Base-by-base conservation (phyloP, 2,329 filamentous ascomycete species). In the Penicillium fuscoglaucum region DNA sequence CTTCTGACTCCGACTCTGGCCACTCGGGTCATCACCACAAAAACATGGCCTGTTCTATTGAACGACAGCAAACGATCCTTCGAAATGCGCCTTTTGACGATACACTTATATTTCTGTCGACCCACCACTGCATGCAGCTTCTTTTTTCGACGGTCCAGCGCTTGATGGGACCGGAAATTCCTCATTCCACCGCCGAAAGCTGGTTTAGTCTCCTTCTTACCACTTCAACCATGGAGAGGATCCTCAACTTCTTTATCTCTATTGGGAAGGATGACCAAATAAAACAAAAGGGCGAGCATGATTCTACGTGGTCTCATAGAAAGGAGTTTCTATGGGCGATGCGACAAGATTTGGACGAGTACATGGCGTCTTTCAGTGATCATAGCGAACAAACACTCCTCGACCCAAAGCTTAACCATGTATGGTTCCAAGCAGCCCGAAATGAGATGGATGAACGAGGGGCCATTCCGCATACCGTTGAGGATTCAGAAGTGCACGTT, bases 171-270 rank as follows among this genome's bases (percentile, higher is more conserved):
- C 68, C 68, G 3, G 65, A 68, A n/a, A 66, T 70, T 26, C 48
- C 62, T 4, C 43, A 55, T 39, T 48, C 67, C 21, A 61, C 67
- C 1, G 62, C 67, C 8, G 64, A 67, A 52, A 63, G 55, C 28
- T 70, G 68, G 68, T 55, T 70, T 35, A 61, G 58, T 49, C 57
- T 70, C 1, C 68, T 70, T 46, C 66, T 70, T n/a, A 64, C 64
- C 2, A 68, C 63, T 1, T 70, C 67, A 6, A 70, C 68, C 1
- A 59, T 70, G 28, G 68, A 69, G 33, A 57, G 63, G 9, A 57
- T 69, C 21, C 52, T 69, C 5, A 33, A 61, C 9, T 68, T 70
- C 35, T 70, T 70, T 47, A 12, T 52, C 12, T 62, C 66, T 7
- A 57, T 65, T 2, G 57, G 67, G 1, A 55, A 62, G 8, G 68